phyloP scores from a whole-genome alignment of 1,139 yeast species.

The Suhomyces taliae region DNA sequence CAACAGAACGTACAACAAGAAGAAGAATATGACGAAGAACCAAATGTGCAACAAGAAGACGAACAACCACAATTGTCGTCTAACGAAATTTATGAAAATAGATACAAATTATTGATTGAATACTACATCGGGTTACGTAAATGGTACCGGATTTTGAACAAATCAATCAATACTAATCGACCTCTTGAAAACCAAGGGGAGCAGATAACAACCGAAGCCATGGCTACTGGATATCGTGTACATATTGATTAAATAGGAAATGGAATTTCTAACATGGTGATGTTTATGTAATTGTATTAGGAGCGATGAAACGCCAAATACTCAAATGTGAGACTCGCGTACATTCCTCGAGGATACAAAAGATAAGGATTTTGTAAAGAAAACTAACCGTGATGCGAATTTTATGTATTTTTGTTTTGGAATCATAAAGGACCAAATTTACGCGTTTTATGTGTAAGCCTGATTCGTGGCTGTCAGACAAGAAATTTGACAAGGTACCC shows the following conservation, averaged over 20 bases:
- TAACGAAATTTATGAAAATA: constrained; percentile 7
- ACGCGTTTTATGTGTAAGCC: not conserved
- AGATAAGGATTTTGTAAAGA: not conserved
- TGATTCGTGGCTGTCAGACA: not conserved
- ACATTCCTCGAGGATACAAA: not conserved
- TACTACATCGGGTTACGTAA: constrained; percentile 12
- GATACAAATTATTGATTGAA: constrained; percentile 14
- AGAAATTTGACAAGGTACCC: no score
- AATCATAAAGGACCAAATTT: not conserved
- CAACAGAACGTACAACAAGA: not conserved
- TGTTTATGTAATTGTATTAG: not conserved
- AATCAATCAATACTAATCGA: constrained; percentile 11
- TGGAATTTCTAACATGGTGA: not conserved
- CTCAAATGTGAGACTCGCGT: no score
- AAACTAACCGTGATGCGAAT: no score
- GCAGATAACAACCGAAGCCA: not conserved
- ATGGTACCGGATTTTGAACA: constrained; percentile 11
- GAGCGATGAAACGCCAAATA: no score
- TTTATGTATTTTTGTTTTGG: not conserved
- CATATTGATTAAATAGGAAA: not conserved
- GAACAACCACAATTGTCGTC: not conserved
- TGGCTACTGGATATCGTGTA: not conserved
- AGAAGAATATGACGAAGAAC: not conserved
- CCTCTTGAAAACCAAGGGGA: constrained; percentile 5
- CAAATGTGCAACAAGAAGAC: not conserved